Base-by-base conservation (phyloP, 1,139 yeast species). In the Pneumocystis canis region DNA sequence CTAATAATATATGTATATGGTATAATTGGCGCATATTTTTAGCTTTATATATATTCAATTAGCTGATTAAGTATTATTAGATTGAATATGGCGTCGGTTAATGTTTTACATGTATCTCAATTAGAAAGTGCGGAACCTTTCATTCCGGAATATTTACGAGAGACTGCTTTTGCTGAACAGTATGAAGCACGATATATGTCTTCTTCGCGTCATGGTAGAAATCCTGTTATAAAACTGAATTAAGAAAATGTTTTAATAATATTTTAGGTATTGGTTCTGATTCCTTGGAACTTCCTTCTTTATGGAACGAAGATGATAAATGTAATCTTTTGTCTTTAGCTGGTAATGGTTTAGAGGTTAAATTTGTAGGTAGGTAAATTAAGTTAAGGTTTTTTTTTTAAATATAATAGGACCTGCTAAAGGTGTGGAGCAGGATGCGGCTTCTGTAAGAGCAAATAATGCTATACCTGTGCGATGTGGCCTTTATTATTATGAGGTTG, bases 401-500 rank as follows among this genome's bases (percentile, higher is more conserved):
- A 31, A 59, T 32, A 41, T 11, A 32, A 39, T 39, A 64, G 66
- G 66, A 9, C 65, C 66, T 5, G 62, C 65, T 11, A 65, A 65
- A 32, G 61, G 64, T 33, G 57, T 63, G n/a, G 70, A 68, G 31
- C 65, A 66, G n/a, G 70, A 68, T 33, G 68, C 69, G 11, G 69
- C 69, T 37, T 71, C 75, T 1, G 74, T 81, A 0, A 76, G 77
- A 69, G 74, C 84, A 0, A 75, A 82, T 66, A 69, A 73, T 60
- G 69, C 75, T 1, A 72, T 83, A 7, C 78, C 81, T 1, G 68
- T 74, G 2, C 71, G 74, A 20, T 75, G 79, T 59, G 84, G 85
- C 0, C 72, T 83, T 1, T 84, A 79, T 70, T 84, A 84, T 69
- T 84, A 71, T 69, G 89, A 84, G 69, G 74, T 83, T 4, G 75